Conservation (phyloP, 1,139 yeast species). For the Yamadazyma aaseri region DNA sequence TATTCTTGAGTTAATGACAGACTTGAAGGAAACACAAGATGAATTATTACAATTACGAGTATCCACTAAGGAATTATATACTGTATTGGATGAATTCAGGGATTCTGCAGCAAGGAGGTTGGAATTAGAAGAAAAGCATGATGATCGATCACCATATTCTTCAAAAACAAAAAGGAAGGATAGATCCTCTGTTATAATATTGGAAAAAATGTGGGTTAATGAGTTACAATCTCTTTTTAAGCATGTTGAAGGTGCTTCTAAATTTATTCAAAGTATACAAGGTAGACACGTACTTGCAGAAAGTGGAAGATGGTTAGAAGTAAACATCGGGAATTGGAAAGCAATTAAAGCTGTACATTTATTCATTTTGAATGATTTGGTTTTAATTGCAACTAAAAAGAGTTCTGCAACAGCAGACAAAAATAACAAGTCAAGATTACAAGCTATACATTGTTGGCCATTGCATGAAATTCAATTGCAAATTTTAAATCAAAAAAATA, state of each 20-base stretch:
- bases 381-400: conserved; percentile 70
- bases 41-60: conserved; percentile 63
- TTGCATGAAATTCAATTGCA: conserved; percentile 58
- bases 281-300: conserved; percentile 83
- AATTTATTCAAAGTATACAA: conserved; percentile 69
- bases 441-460: conserved; percentile 82
- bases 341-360: conserved; percentile 75
- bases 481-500: conserved; percentile 28
- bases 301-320: conserved; percentile 83
- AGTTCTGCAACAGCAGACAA: conserved; percentile 17
- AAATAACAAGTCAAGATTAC: conserved; percentile 37
- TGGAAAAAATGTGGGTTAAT: conserved; percentile 79
- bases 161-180: conserved; percentile 37
- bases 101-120: conserved; percentile 66
- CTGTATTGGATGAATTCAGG: conserved; percentile 63
- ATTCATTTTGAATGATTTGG: conserved; percentile 73
- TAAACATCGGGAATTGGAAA: conserved; percentile 85
- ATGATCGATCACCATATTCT: conserved; percentile 12
- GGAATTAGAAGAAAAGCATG: conserved; percentile 36
- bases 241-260: conserved; percentile 90
- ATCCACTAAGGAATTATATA: conserved; percentile 60
- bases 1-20: conserved; percentile 65
- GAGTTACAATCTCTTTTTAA: conserved; percentile 72
- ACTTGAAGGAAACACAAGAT: conserved; percentile 59
- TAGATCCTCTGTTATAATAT: conserved; percentile 66